Conservation (phyloP, 352 stramenopile genomes). For the Phytopythium oedochilum region DNA sequence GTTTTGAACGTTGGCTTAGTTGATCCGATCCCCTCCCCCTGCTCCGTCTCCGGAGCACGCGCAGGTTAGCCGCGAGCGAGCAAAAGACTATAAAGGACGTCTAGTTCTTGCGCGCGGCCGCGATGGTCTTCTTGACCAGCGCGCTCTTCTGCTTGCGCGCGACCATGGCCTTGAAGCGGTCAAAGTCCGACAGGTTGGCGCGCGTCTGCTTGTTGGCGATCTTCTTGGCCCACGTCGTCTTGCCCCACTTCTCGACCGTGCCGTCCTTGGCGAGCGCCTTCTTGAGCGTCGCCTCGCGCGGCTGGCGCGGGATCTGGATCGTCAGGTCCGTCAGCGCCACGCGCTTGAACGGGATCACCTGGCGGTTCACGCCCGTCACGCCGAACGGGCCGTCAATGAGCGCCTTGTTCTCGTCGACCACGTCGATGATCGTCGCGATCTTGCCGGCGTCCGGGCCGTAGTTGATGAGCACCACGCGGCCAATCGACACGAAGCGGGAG, state of each 20-base stretch:
- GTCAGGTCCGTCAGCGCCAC: conserved; percentile 97
- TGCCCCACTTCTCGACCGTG: conserved; percentile 95
- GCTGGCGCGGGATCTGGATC: conserved; percentile 93
- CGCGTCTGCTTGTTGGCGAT: conserved; percentile 95
- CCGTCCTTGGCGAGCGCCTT: conserved; percentile 85
- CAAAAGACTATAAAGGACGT: conserved; percentile 2
- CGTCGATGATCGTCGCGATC: conserved; percentile 99
- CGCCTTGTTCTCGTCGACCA: conserved; percentile 98
- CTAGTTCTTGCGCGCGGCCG: conserved; percentile 79
- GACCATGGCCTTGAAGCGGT: conserved; percentile 99
- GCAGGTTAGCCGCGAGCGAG: background rate
- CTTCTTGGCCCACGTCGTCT: conserved; percentile 97
- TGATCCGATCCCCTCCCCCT: conserved; percentile 2
- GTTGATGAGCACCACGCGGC: conserved; percentile 98
- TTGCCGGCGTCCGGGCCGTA: conserved; percentile 98
- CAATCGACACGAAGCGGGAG: conserved; percentile 99
- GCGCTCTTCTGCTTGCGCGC: conserved; percentile 97
- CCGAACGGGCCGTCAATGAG: conserved; percentile 96
- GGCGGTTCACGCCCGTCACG: conserved; percentile 95
- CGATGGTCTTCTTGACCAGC: conserved; percentile 91
- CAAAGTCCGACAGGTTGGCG: conserved; percentile 95
- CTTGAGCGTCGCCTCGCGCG: conserved; percentile 93
- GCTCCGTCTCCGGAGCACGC: background rate
- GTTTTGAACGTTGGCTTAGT: conserved; percentile 8
- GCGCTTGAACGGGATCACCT: conserved; percentile 98